Conservation (phyloP, 371 early-diverging fungal species). For the Rhizopus arrhizus region DNA sequence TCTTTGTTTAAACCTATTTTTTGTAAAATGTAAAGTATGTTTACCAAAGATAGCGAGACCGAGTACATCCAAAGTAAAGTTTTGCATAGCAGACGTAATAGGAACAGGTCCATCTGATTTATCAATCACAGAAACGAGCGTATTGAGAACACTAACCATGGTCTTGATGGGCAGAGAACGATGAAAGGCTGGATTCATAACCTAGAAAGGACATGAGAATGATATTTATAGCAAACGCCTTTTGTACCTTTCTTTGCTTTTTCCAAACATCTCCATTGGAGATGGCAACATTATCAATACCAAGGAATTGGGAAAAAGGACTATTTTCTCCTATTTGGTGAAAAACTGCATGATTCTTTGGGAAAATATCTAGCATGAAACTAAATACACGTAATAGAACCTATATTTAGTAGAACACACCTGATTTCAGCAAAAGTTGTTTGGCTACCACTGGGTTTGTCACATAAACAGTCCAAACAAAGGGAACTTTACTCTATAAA, state of each 20-base stretch:
- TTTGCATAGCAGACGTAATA: slow-evolving; percentile 21
- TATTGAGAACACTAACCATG: slow-evolving; percentile 27
- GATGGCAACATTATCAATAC: background rate
- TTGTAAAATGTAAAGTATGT: background rate
- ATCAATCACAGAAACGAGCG: slow-evolving; percentile 28
- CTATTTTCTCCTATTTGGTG: slow-evolving; percentile 8
- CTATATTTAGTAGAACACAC: slow-evolving; percentile 9
- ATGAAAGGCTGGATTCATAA: slow-evolving; percentile 46
- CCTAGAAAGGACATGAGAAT: slow-evolving; percentile 2
- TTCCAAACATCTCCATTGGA: slow-evolving; percentile 5
- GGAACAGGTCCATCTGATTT: slow-evolving; percentile 8
- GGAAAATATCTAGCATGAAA: slow-evolving; percentile 3
- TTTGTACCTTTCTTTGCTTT: slow-evolving; percentile 2
- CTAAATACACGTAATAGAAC: background rate
- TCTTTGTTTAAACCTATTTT: background rate
- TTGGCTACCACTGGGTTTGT: slow-evolving; percentile 27
- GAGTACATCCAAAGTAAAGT: slow-evolving; percentile 38
- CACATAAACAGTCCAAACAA: slow-evolving; percentile 28
- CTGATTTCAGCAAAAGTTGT: slow-evolving; percentile 29
- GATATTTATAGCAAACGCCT: background rate
- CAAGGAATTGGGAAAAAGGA: slow-evolving; percentile 9
- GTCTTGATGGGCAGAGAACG: slow-evolving; percentile 35
- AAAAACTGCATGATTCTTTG: slow-evolving; percentile 2
- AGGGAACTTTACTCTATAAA: slow-evolving; percentile 23
- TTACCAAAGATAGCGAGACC: slow-evolving; percentile 44